Evolutionary conservation across 2,329 filamentous ascomycete species (phyloP), one percentile per base, ranked within the genome.

Genomic region (Alternaria alternata): DNA sequence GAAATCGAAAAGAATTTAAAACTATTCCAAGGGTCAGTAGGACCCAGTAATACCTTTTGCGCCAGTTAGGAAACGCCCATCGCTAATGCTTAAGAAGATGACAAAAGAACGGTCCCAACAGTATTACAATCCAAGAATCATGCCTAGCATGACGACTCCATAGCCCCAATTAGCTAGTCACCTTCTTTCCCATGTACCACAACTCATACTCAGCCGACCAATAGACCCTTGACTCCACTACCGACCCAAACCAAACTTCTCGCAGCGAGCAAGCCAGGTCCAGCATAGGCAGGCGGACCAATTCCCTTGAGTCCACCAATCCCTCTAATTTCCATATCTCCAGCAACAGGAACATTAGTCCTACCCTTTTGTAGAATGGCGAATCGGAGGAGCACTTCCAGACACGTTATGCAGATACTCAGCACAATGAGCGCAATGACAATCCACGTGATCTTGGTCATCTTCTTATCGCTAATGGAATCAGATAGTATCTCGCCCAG

Each of bases 371-470:
- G 68, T 41, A 79, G 34, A 51, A 79, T 78, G 0, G 76, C 77
- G 63, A 98, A 98, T 7, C 95, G 87, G 51, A 99, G 82, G 55
- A 91, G 88, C 8, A 98, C 94, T 80, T 99, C 95, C 4, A 91
- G 89, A 51, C 92, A 91, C 2, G 95, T 98, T 54, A 99, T 93
- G 53, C 93, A 83, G 72, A 99, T 98, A 75, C 91, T 94, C 67
- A 98, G 83, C 47, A 96, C 80, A 75, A 99, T 99, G 46, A 99
- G 86, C 46, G 97, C 85, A 72, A 99, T 99, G 78, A 98, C 91
- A 78, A 99, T 98, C 94, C 94, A 98, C 1, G 95, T 99, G 76
- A 97, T 96, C 67, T 86, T 85, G 68, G 93, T 97, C 91, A 97
- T 98, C 78, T 97, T 97, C 67, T 92, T 90, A 76, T 98, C 93